Conservation (phyloP, 495 filamentous ascomycete species). For the Corynascus novoguineensis region DNA sequence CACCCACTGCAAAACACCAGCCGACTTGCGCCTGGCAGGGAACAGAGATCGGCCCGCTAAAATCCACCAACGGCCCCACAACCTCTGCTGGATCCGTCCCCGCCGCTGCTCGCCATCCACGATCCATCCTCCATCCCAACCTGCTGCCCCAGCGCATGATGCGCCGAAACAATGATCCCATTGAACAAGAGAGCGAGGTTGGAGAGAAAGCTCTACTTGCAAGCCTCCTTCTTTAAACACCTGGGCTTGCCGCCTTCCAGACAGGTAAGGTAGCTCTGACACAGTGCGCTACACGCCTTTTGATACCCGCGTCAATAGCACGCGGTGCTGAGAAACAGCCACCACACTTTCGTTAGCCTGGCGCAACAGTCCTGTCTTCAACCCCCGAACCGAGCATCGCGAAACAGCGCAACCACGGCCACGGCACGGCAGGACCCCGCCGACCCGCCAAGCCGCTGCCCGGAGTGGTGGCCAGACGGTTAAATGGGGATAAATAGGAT, state of each 20-base stretch:
- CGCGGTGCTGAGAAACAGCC: not conserved
- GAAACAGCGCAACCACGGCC: not conserved
- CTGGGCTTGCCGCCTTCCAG: not conserved
- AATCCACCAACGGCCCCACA: not conserved
- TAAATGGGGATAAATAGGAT: slow-evolving; percentile 47
- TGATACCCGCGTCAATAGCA: not conserved
- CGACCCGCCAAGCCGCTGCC: slow-evolving; percentile 16
- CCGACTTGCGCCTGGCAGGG: not conserved
- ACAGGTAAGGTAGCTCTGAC: no score
- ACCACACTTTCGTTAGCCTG: not conserved
- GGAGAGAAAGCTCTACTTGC: not conserved
- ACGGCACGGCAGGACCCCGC: slow-evolving; percentile 8
- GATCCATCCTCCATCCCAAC: not conserved
- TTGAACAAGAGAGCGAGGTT: not conserved
- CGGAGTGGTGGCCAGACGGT: slow-evolving; percentile 30
- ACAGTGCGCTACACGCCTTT: not conserved
- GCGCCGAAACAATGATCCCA: slow-evolving; percentile 1
- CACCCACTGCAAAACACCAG: not conserved
- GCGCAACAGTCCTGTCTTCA: not conserved
- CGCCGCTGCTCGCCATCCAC: not conserved
- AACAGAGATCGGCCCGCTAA: not conserved
- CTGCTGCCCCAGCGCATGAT: not conserved
- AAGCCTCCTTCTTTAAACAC: not conserved
- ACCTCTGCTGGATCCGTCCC: not conserved
- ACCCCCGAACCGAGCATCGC: not conserved